Percentiles rank a stretch among this genome's conserved stretches.
Conservation (phyloP, 306 rosid species). For the Inga laurina region DNA sequence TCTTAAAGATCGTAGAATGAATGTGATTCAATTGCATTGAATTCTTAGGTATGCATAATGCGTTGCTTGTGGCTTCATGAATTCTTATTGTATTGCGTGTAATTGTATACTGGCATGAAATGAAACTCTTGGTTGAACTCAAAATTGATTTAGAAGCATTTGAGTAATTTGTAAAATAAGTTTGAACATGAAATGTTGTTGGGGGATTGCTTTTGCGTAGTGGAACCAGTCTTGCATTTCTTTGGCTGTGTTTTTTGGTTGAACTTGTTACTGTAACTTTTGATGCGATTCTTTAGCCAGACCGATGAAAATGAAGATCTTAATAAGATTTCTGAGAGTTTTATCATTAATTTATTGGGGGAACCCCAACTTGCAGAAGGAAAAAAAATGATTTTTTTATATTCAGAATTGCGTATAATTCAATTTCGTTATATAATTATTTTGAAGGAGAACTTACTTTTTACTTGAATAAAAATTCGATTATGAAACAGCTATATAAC, state of each 20-base stretch:
- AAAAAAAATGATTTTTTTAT: fast-evolving
- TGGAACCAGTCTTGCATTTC: not conserved
- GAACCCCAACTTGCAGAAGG: not conserved
- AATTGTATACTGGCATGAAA: constrained; percentile 38
- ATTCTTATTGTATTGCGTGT: constrained; percentile 34
- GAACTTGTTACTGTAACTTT: not conserved
- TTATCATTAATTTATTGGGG: no score
- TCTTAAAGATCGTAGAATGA: constrained; percentile 26
- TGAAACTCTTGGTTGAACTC: constrained; percentile 38
- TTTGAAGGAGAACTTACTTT: not conserved
- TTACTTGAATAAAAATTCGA: not conserved
- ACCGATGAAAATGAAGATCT: not conserved
- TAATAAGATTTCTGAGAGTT: not conserved
- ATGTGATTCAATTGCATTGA: constrained; percentile 39
- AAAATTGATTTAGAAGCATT: constrained; percentile 34
- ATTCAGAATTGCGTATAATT: not conserved
- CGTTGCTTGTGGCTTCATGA: constrained; percentile 38
- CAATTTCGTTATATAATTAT: no score
- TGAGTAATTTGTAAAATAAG: constrained; percentile 42
- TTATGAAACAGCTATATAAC: no score
- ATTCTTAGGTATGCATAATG: constrained; percentile 10
- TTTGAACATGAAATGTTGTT: constrained; percentile 27
- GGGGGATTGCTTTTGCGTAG: not conserved
- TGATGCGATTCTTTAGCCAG: not conserved
- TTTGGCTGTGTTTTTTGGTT: not conserved